Evolutionary conservation across 768 basidiomycete genomes (phyloP), one percentile per base, ranked within the genome.

Genomic region (Russula foetens): DNA sequence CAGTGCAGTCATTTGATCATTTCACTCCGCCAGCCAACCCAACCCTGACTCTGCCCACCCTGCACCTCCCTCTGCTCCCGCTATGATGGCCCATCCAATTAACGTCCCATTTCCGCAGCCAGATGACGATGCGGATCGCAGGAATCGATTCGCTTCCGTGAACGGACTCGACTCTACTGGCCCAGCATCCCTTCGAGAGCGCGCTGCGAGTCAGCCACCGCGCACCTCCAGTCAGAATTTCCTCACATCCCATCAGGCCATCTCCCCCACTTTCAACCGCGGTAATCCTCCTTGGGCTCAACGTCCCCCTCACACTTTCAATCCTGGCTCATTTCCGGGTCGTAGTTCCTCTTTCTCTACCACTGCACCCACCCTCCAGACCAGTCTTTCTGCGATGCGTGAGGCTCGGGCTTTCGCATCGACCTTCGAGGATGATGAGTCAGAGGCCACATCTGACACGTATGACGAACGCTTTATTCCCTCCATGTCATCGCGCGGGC

Each of bases 341-440:
- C 79, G 86, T 56, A 84, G 81, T 66, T 82, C 85, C 41, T 89
- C 86, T 46, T 88, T 86, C 71, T 85, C 85, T 26, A 68, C 79
- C 12, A 76, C 80, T 53, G 66, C 67, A 43, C 74, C 78, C 26
- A 65, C 66, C 58, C 73, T 77, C 39, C 82, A 82, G 65, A 69
- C 74, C 63, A 79, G 81, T 49, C 86, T 88, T 69, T 82, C 84
- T 28, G 76, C 80, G 41, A 84, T 88, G 81, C 83, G 85, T 44
- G 86, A 85, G 56, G 73, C 76, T 7, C 75, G 83, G 33, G 70
- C 75, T 11, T 90, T 91, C 71, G 80, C 85, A 6, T 88, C 86
- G 24, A 91, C 88, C 1, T 82, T 87, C 66, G 90, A 91, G 73
- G 88, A 91, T 66, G 89, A 91, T 70, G 89, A 91, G 72, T 82